Evolutionary conservation across 1,139 yeast genomes (phyloP).

Genomic region (Yamadazyma membranifaciens): DNA sequence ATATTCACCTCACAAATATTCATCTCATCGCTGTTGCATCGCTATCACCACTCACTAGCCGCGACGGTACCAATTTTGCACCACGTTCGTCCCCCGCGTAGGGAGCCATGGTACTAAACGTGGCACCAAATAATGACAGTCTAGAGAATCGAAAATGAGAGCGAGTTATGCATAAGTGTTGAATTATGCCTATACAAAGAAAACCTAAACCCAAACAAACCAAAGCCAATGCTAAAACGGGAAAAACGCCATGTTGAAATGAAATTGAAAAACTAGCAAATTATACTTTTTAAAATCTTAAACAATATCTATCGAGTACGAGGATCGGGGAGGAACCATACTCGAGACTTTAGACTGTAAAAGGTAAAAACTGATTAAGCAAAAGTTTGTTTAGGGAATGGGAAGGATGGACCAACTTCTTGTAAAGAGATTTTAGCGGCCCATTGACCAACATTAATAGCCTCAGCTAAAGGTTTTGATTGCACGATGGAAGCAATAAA

Average conservation of each 20-base stretch:
- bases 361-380: constrained; percentile 1
- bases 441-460: constrained; percentile 94
- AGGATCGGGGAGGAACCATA: not conserved
- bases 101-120: not conserved
- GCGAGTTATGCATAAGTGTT: constrained; percentile 3
- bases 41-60: too few relatives aligned
- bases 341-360: too few relatives aligned
- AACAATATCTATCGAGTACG: too few relatives aligned
- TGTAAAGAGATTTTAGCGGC: constrained; percentile 90
- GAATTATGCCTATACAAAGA: constrained; percentile 2
- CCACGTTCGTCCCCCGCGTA: not conserved
- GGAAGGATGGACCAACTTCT: constrained; percentile 93
- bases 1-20: constrained; percentile 1
- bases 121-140: not conserved
- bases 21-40: not conserved
- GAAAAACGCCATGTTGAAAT: constrained; percentile 16
- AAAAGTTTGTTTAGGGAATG: constrained; percentile 71
- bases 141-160: not conserved
- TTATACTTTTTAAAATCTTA: too few relatives aligned
- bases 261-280: constrained; percentile 2
- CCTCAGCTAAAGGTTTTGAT: constrained; percentile 62
- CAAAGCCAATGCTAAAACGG: constrained; percentile 1
- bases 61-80: too few relatives aligned
- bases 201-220: constrained; percentile 2
- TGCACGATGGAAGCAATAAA: constrained; percentile 86